Evolutionary conservation across 352 stramenopile species (phyloP), one percentile per base, ranked within the genome.

Genomic region (Globisporangium paddicum): DNA sequence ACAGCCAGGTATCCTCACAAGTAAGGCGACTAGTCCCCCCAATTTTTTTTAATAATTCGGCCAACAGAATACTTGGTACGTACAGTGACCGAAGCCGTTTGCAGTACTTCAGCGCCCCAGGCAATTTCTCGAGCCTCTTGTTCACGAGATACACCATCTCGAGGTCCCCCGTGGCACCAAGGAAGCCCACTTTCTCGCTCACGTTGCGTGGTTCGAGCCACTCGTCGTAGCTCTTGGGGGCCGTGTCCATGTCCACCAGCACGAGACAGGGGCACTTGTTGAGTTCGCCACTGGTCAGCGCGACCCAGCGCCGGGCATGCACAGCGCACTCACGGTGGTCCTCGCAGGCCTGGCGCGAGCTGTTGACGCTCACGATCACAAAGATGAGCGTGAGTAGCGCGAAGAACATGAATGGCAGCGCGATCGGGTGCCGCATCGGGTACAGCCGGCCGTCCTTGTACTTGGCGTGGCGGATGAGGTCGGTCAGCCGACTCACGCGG

Each of bases 101-200:
- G 49, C 75, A 85, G 2, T 25, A 30, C 0, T 58, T 59, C 3
- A 80, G 48, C 37, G 73, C 28, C 19, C 68, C 60, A 0, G 75
- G 75, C 3, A 82, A n/a, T 1, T 37, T 46, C 21, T 57, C 32
- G 6, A 83, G 37, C 6, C 62, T 63, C 3, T 67, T 67, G 46
- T 79, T 81, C 3, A 65, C 67, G 19, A 83, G 14, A 18, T 73
- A 57, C 4, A 83, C 26, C 5, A 63, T 69, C 26, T 69, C 60
- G 3, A 81, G 58, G 38, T 71, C 53, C 2, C 69, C 74, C 5
- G 28, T 66, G 4, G 50, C 14, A 5, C 68, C 58, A 3, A 82
- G 37, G 8, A 69, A 47, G 7, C 50, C 45, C 1, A 80, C 44
- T 54, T 70, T 72, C 0, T 79, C 55, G 0, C 60, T 78, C 42